phyloP scores from a whole-genome alignment of 2,329 filamentous ascomycete species.

The Fusarium pseudonygamai region DNA sequence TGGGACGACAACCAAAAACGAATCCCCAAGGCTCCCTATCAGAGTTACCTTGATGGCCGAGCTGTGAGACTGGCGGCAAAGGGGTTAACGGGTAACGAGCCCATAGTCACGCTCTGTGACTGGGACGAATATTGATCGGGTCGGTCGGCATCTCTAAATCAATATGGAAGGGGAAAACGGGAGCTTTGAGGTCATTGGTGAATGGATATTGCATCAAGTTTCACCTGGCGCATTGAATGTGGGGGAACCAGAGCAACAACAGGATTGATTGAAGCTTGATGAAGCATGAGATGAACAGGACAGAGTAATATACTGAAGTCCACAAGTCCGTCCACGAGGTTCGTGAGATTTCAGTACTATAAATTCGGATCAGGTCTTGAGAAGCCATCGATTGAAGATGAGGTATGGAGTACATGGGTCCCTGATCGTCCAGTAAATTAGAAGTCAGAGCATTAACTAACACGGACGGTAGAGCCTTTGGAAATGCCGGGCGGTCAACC shows the following conservation, averaged over 20 bases:
- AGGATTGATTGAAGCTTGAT: neutral
- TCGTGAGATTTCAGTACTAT: neutral
- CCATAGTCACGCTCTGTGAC: constrained; percentile 22
- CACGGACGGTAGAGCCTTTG: neutral
- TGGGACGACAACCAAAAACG: constrained; percentile 42
- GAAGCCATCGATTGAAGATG: neutral
- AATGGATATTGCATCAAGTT: constrained; percentile 1
- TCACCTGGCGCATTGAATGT: constrained; percentile 1
- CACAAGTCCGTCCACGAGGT: neutral
- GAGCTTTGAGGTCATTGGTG: constrained; percentile 7
- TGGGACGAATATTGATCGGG: constrained; percentile 7
- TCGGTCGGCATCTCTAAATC: neutral
- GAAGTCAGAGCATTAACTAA: neutral
- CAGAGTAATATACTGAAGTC: neutral
- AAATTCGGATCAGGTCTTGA: neutral
- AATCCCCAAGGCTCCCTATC: constrained; percentile 43
- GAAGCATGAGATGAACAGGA: neutral
- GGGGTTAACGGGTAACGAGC: constrained; percentile 35
- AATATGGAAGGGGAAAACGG: neutral
- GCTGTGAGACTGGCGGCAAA: constrained; percentile 33
- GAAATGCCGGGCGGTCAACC: constrained; percentile 51
- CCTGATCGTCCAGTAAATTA: neutral
- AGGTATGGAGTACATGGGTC: neutral
- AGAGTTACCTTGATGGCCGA: constrained; percentile 29
- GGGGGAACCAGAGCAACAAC: neutral